Percentiles rank a stretch among this genome's conserved stretches.
Evolutionary conservation across 2,329 filamentous ascomycete genomes (phyloP).

Genomic region (Neofusicoccum parvum): DNA sequence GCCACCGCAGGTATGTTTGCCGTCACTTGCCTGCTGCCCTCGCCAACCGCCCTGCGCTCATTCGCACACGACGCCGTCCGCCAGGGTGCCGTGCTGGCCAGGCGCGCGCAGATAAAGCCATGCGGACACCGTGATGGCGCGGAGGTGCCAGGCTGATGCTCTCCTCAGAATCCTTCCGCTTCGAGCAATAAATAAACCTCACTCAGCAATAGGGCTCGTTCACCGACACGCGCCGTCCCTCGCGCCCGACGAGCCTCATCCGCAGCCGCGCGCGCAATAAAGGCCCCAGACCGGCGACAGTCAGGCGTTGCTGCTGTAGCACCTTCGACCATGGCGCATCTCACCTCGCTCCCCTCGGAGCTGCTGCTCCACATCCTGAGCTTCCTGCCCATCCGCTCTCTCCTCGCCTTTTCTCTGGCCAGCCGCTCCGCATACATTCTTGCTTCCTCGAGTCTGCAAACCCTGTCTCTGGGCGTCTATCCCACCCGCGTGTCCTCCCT

Average conservation of each 20-base stretch:
- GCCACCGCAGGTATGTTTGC: slow-evolving; percentile 14
- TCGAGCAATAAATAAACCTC: not conserved
- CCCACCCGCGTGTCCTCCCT: slow-evolving; percentile 74
- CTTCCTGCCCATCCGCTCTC: slow-evolving; percentile 34
- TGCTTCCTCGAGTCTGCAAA: slow-evolving; percentile 40
- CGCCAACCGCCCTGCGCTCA: not conserved
- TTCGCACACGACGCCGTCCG: not conserved
- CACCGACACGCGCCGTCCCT: not conserved
- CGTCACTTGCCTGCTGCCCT: not conserved
- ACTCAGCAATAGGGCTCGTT: slow-evolving; percentile 13
- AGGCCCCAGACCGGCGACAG: not conserved
- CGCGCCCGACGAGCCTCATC: not conserved
- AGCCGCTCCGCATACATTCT: slow-evolving; percentile 31
- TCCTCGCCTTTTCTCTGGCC: slow-evolving; percentile 39
- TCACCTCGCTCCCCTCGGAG: slow-evolving; percentile 34
- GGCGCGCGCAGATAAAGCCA: slow-evolving; percentile 1
- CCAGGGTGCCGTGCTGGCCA: not conserved
- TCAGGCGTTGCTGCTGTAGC: not conserved
- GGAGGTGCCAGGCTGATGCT: not conserved
- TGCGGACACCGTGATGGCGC: slow-evolving; percentile 3
- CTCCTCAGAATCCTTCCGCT: slow-evolving; percentile 7
- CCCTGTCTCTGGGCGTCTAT: slow-evolving; percentile 85
- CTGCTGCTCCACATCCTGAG: slow-evolving; percentile 36
- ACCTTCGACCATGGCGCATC: slow-evolving; percentile 8
- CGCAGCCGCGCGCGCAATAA: not conserved